phyloP scores from a whole-genome alignment of 371 early-diverging fungal genomes.

The Cokeromyces recurvatus region DNA sequence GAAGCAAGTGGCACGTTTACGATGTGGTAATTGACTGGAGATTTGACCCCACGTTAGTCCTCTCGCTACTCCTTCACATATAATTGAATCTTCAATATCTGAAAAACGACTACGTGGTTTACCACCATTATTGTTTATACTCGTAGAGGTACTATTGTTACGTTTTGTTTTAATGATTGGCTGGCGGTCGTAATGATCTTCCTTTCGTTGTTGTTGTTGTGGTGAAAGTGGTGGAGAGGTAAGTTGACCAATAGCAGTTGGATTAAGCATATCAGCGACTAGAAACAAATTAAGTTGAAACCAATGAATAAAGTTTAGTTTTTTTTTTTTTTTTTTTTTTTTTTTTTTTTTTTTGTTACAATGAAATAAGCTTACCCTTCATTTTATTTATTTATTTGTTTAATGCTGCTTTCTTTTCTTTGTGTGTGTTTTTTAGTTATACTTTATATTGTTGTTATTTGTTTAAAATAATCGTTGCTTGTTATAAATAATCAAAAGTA shows the following conservation, averaged over 20 bases:
- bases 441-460: too few relatives aligned
- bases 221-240: conserved; percentile 39
- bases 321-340: too few relatives aligned
- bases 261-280: conserved; percentile 47
- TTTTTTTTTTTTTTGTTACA: too few relatives aligned
- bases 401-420: too few relatives aligned
- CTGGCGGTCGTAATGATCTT: neutral
- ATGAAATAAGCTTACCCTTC: too few relatives aligned
- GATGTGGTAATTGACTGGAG: conserved; percentile 45
- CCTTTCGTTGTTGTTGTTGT: conserved; percentile 6
- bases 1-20: conserved; percentile 50
- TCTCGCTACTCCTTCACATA: conserved; percentile 45
- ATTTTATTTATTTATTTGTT: too few relatives aligned
- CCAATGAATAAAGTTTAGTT: too few relatives aligned
- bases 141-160: conserved; percentile 1
- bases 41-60: conserved; percentile 51
- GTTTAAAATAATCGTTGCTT: too few relatives aligned
- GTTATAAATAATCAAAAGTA: too few relatives aligned
- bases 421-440: too few relatives aligned
- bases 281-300: conserved; percentile 1
- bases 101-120: conserved; percentile 50
- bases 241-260: conserved; percentile 21
- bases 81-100: conserved; percentile 40
- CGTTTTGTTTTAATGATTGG: conserved; percentile 1
- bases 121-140: conserved; percentile 12